Evolutionary conservation across 73 alveolate species (phyloP).

Genomic region (Symbiodinium pilosum): DNA sequence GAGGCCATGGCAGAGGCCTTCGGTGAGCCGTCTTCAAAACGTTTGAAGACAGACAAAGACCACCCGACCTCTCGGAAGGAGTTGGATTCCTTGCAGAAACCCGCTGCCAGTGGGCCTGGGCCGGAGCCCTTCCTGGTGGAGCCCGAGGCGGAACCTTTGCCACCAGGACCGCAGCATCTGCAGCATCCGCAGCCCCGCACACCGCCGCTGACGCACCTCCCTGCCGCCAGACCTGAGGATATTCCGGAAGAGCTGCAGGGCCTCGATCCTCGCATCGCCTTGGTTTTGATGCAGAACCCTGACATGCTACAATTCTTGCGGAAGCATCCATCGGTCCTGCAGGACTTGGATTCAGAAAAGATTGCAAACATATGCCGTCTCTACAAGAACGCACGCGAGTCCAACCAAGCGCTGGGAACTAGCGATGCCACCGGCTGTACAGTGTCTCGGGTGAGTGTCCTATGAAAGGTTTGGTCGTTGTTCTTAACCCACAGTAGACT

Average conservation of each 20-base stretch:
- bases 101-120: too few relatives aligned
- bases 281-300: constrained; percentile 29
- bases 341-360: not conserved
- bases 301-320: not conserved
- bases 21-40: not conserved
- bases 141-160: not conserved
- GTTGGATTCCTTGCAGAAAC: too few relatives aligned
- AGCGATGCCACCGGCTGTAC: not conserved
- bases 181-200: constrained; percentile 37
- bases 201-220: constrained; percentile 57
- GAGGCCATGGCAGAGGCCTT: not conserved
- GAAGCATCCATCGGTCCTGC: constrained; percentile 31
- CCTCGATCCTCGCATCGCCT: constrained; percentile 39
- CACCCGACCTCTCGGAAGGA: too few relatives aligned
- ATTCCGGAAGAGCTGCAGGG: constrained; percentile 2
- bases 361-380: too few relatives aligned
- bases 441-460: not conserved
- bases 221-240: constrained; percentile 26
- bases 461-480: too few relatives aligned
- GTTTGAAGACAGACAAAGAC: too few relatives aligned
- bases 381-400: not conserved
- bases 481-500: too few relatives aligned
- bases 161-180: not conserved
- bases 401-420: not conserved
- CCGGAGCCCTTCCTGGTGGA: not conserved